Percentiles rank a stretch among this genome's conserved stretches.
Evolutionary conservation across 2,329 filamentous ascomycete genomes (phyloP).

Genomic region (Neoscytalidium dimidiatum): DNA sequence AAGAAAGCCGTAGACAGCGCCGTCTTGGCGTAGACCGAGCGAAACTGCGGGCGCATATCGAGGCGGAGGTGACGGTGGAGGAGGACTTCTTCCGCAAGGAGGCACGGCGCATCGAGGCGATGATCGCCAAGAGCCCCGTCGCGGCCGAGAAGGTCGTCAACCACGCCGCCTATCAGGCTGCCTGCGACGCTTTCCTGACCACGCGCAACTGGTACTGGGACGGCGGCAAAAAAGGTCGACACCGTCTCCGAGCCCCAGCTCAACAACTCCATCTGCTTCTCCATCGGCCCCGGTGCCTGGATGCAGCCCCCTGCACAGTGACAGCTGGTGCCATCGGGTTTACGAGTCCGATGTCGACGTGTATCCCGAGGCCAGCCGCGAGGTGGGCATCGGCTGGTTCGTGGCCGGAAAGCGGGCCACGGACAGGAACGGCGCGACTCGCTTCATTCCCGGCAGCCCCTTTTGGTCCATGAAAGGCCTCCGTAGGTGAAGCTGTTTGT

Average conservation of each 20-base stretch:
- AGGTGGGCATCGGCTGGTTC: slow-evolving; percentile 36
- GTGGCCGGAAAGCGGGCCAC: slow-evolving; percentile 37
- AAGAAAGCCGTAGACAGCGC: too few species aligned
- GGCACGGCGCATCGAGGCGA: neutral
- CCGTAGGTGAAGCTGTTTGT: too few species aligned
- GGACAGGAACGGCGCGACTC: slow-evolving; percentile 37
- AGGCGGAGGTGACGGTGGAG: neutral
- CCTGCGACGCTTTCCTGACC: slow-evolving; percentile 31
- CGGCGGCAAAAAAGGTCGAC: slow-evolving; percentile 27
- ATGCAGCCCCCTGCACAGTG: neutral
- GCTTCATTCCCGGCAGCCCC: slow-evolving; percentile 41
- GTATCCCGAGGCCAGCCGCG: slow-evolving; percentile 22
- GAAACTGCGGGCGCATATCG: too few species aligned
- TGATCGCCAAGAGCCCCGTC: neutral
- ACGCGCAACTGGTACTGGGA: slow-evolving; percentile 30
- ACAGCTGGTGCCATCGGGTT: too few species aligned
- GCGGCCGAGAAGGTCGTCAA: slow-evolving; percentile 23
- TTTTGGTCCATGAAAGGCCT: too few species aligned
- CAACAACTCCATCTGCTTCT: slow-evolving; percentile 20
- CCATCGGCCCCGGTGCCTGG: slow-evolving; percentile 4
- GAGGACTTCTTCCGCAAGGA: neutral
- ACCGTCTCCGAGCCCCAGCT: slow-evolving; percentile 29
- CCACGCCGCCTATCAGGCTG: slow-evolving; percentile 28
- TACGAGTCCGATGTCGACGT: neutral
- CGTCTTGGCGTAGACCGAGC: too few species aligned